Conservation (phyloP, 1,284 basidiomycete genomes). For the Chalciporus sp. region DNA sequence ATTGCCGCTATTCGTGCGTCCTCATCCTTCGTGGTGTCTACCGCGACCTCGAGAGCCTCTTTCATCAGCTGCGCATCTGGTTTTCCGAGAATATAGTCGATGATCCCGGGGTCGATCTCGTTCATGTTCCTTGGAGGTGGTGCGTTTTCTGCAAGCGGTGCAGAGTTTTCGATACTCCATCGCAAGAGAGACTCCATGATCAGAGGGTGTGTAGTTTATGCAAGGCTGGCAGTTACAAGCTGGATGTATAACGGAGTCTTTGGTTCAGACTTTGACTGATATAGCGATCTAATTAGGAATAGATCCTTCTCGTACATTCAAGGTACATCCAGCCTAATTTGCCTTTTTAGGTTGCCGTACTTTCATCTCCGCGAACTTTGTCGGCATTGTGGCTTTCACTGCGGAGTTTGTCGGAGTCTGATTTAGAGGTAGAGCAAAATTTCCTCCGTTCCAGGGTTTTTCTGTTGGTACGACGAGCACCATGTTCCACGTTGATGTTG, state of each 20-base stretch:
- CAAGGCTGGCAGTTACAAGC: background rate
- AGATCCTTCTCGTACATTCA: background rate
- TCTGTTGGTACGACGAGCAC: background rate
- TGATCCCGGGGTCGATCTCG: conserved; percentile 72
- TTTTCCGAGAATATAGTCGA: conserved; percentile 87
- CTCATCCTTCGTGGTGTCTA: conserved; percentile 62
- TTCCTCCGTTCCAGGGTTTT: background rate
- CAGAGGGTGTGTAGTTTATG: background rate
- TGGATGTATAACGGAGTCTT: background rate
- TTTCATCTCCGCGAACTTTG: background rate
- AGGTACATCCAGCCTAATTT: background rate
- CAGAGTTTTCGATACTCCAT: conserved; percentile 74
- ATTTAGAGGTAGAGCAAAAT: conserved; percentile 4
- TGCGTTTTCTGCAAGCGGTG: conserved; percentile 32
- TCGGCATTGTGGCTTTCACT: conserved; percentile 18
- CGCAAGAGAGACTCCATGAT: conserved; percentile 73
- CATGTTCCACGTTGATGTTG: background rate
- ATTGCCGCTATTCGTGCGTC: conserved; percentile 78
- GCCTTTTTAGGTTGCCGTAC: background rate
- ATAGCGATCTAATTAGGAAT: conserved; percentile 1
- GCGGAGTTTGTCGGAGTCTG: conserved; percentile 19
- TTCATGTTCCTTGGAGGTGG: conserved; percentile 44
- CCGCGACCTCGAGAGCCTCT: conserved; percentile 76
- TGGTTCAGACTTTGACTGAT: no score
- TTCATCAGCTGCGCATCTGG: conserved; percentile 87